These are phyloP conservation scores for Neocucurbitaria cava DNA, from an alignment of 2,329 filamentous ascomycete species.

Conservation along the genomic window DNA sequence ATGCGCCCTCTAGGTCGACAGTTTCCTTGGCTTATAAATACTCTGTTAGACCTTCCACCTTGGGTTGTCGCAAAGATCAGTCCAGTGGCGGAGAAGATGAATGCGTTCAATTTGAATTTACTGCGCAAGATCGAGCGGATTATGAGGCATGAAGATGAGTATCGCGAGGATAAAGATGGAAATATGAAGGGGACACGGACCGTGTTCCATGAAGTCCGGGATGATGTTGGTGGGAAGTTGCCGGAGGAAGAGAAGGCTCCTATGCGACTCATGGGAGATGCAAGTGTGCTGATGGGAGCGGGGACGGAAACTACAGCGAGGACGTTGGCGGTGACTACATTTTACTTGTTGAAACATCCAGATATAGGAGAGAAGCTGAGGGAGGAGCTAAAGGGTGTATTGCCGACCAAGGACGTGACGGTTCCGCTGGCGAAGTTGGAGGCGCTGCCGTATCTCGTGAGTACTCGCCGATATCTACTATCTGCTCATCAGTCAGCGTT, in stretches of 20 bases:
- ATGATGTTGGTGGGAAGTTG: constrained; percentile 17
- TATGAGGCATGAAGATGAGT: not conserved
- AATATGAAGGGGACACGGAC: no score
- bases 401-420: not conserved
- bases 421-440: constrained; percentile 2
- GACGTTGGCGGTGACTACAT: constrained; percentile 4
- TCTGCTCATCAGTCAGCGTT: not conserved
- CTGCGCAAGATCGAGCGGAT: constrained; percentile 1
- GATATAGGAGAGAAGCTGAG: constrained; percentile 2
- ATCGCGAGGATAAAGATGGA: not conserved
- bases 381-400: constrained; percentile 4
- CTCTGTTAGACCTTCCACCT: constrained; percentile 3
- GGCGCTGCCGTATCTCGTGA: constrained; percentile 10
- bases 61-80: not conserved
- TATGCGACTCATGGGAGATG: constrained; percentile 37
- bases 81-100: constrained; percentile 1
- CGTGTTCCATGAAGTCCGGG: constrained; percentile 10
- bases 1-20: constrained; percentile 9
- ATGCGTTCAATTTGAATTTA: not conserved
- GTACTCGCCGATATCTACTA: not conserved
- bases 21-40: constrained; percentile 3
- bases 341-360: constrained; percentile 6
- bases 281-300: constrained; percentile 36
- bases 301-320: constrained; percentile 43
- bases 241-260: constrained; percentile 19